Evolutionary conservation across 805 yeast species (phyloP).

Genomic region (Torulaspora indica): DNA sequence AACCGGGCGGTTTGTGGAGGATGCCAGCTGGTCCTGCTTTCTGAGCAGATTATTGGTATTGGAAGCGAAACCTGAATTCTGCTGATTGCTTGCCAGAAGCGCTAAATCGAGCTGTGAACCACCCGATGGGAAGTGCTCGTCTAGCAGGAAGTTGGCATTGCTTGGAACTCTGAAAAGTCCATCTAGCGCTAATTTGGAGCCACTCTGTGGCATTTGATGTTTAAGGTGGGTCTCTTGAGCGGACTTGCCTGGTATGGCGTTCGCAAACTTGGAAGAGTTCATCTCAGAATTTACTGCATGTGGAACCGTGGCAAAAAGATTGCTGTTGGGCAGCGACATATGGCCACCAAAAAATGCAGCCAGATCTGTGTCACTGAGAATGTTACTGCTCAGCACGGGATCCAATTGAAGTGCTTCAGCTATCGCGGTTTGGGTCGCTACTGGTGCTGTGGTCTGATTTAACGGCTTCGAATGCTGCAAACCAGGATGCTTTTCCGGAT

Average conservation of each 20-base stretch:
- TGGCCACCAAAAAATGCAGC: slow-evolving; percentile 18
- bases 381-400: slow-evolving; percentile 31
- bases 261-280: not conserved
- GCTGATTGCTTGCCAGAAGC: slow-evolving; percentile 1
- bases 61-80: not conserved
- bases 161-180: slow-evolving; percentile 30
- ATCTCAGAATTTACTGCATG: not conserved
- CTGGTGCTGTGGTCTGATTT: slow-evolving; percentile 4
- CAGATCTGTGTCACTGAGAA: slow-evolving; percentile 24
- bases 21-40: not conserved
- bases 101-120: slow-evolving; percentile 19
- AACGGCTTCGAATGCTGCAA: not conserved
- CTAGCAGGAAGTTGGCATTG: slow-evolving; percentile 24
- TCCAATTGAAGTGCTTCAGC: slow-evolving; percentile 33
- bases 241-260: not conserved
- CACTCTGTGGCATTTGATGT: not conserved
- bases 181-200: slow-evolving; percentile 11
- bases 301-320: not conserved
- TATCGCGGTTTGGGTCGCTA: slow-evolving; percentile 23
- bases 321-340: not conserved
- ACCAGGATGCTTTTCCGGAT: not conserved
- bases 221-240: not conserved
- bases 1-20: not conserved
- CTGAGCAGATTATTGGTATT: not conserved
- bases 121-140: slow-evolving; percentile 19